Evolutionary conservation across 2,329 filamentous ascomycete species (phyloP).

Genomic region (Neurospora crassa): DNA sequence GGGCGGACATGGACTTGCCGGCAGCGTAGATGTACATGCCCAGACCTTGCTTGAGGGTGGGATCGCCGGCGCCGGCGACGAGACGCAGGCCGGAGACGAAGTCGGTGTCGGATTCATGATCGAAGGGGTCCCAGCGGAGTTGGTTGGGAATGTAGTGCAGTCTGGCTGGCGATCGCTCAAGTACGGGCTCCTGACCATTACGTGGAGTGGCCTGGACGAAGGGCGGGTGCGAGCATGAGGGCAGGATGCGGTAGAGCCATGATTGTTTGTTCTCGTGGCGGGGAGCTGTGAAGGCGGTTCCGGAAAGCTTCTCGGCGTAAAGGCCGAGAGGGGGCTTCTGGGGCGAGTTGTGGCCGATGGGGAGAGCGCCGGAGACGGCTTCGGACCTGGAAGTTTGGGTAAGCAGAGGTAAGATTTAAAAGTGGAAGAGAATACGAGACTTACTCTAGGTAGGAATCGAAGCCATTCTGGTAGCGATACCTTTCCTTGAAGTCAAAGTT

Average conservation of each 20-base stretch:
- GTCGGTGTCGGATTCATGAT: slow-evolving; percentile 47
- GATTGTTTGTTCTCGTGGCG: slow-evolving; percentile 60
- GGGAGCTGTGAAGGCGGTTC: slow-evolving; percentile 62
- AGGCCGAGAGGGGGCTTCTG: slow-evolving; percentile 71
- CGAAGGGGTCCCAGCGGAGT: slow-evolving; percentile 69
- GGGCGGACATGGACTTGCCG: slow-evolving; percentile 65
- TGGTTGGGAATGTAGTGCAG: slow-evolving; percentile 73
- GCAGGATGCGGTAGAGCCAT: slow-evolving; percentile 63
- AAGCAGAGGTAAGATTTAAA: not conserved
- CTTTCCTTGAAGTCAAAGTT: slow-evolving; percentile 39
- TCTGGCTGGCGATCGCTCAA: slow-evolving; percentile 22
- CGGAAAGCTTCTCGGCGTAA: slow-evolving; percentile 72
- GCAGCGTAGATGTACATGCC: slow-evolving; percentile 76
- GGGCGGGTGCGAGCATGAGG: slow-evolving; percentile 50
- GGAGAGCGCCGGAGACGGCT: slow-evolving; percentile 64
- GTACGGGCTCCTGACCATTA: not conserved
- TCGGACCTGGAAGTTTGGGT: slow-evolving; percentile 48
- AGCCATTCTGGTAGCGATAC: slow-evolving; percentile 73
- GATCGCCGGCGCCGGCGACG: slow-evolving; percentile 70
- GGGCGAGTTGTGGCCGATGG: slow-evolving; percentile 69
- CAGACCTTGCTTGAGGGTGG: slow-evolving; percentile 66
- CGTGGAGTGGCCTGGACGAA: slow-evolving; percentile 25
- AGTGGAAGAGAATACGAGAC: slow-evolving; percentile 18
- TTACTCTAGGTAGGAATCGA: slow-evolving; percentile 68
- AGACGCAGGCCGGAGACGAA: slow-evolving; percentile 54